A percentile compares a stretch with the other conserved stretches of the same genome.
Evolutionary conservation across 768 basidiomycete genomes (phyloP).

Genomic region (Termitomyces sp.): DNA sequence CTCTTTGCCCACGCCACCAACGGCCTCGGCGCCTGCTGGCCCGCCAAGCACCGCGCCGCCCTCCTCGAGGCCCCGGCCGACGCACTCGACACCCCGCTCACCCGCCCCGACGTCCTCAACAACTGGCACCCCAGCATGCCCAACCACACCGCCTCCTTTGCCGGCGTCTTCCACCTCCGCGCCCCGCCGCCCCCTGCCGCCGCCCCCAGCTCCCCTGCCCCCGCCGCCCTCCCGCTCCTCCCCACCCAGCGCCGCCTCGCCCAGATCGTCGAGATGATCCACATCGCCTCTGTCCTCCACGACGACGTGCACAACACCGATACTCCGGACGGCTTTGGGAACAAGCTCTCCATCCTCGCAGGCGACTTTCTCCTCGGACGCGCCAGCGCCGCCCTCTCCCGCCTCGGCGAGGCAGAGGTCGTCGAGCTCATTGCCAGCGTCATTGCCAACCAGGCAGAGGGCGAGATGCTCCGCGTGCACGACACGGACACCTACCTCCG

Average conservation of each 20-base stretch:
- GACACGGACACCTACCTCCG: conserved; percentile 60
- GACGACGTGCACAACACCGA: conserved; percentile 82
- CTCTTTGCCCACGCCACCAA: conserved; percentile 92
- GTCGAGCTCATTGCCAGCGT: conserved; percentile 91
- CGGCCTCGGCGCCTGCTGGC: conserved; percentile 69
- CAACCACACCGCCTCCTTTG: conserved; percentile 68
- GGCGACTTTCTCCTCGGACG: conserved; percentile 96
- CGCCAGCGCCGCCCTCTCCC: conserved; percentile 79
- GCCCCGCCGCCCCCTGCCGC: conserved; percentile 27
- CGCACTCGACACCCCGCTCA: conserved; percentile 74
- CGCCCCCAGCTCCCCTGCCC: conserved; percentile 35
- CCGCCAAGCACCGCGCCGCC: conserved; percentile 54
- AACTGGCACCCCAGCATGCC: conserved; percentile 90
- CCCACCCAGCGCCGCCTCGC: conserved; percentile 91
- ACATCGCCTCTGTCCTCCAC: conserved; percentile 90
- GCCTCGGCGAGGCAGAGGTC: conserved; percentile 83
- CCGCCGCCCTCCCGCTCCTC: conserved; percentile 56
- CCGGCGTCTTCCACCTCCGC: conserved; percentile 46
- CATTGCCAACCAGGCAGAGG: conserved; percentile 94
- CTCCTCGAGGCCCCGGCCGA: conserved; percentile 43
- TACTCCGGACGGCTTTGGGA: conserved; percentile 64
- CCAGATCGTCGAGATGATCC: conserved; percentile 97
- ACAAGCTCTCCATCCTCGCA: conserved; percentile 90
- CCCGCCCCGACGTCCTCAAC: conserved; percentile 74
- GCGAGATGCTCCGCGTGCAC: conserved; percentile 82